These are phyloP conservation scores for Poa pratensis DNA, from an alignment of 176 grass and related monocot species.

Conservation along the genomic window DNA sequence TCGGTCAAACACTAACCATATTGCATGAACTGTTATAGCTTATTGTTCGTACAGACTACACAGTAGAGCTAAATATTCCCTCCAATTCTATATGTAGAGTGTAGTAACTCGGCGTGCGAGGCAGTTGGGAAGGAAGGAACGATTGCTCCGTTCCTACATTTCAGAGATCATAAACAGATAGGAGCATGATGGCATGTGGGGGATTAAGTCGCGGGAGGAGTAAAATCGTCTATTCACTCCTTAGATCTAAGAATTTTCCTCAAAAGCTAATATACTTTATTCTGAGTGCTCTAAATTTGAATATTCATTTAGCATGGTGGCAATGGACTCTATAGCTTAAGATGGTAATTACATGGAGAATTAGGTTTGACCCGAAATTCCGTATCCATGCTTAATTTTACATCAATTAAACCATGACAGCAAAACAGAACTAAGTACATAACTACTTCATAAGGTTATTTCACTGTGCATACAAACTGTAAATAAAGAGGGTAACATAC, in stretches of 20 bases:
- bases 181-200: no score
- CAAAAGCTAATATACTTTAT: not conserved
- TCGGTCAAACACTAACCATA: not conserved
- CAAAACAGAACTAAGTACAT: not conserved
- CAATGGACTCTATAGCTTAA: conserved; percentile 24
- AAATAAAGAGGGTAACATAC: conserved; percentile 3
- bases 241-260: no score
- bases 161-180: no score
- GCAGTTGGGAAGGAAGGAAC: no score
- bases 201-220: no score
- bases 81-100: no score
- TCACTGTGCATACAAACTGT: not conserved
- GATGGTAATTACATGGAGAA: not conserved
- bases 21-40: not conserved
- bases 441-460: not conserved
- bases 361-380: not conserved
- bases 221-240: no score
- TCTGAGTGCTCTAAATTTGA: not conserved
- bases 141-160: no score
- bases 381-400: not conserved
- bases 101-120: no score
- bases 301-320: not conserved
- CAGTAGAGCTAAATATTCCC: not conserved
- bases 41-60: conserved; percentile 13
- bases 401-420: not conserved